Conservation (phyloP, 2,329 filamentous ascomycete species). For the Colletotrichum limetticola region DNA sequence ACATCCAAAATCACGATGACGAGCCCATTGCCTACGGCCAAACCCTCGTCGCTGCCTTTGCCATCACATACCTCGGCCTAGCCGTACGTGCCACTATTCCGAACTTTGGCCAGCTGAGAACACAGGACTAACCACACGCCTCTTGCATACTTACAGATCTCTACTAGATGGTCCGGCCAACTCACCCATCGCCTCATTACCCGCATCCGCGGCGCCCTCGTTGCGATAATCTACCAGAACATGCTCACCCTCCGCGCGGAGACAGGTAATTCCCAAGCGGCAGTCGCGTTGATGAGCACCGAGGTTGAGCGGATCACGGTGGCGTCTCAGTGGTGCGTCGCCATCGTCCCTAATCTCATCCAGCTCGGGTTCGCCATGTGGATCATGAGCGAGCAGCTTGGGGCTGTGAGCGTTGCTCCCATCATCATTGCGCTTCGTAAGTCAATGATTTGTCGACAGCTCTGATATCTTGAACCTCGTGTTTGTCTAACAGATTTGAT, state of each 20-base stretch:
- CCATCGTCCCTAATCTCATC: conserved; percentile 29
- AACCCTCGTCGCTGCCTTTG: conserved; percentile 52
- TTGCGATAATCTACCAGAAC: conserved; percentile 41
- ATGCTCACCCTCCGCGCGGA: conserved; percentile 35
- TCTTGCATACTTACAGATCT: background rate
- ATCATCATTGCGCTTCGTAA: conserved; percentile 50
- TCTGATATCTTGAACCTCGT: background rate
- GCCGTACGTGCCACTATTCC: conserved; percentile 37
- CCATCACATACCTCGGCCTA: conserved; percentile 53
- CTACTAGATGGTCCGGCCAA: conserved; percentile 26
- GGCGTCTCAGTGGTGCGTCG: conserved; percentile 37
- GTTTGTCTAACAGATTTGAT: background rate
- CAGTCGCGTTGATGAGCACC: conserved; percentile 42
- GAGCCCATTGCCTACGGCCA: conserved; percentile 41
- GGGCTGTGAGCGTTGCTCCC: conserved; percentile 49
- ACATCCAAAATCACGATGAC: conserved; percentile 2
- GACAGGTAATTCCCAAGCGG: conserved; percentile 32
- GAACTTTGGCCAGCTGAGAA: background rate
- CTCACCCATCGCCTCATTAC: conserved; percentile 38
- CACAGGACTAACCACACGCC: background rate
- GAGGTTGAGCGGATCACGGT: conserved; percentile 42
- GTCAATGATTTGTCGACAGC: conserved; percentile 29
- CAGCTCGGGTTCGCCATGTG: conserved; percentile 42
- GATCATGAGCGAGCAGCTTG: conserved; percentile 46
- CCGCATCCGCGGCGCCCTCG: conserved; percentile 41